A percentile compares a stretch with the other conserved stretches of the same genome.
These are phyloP conservation scores for Vitis vinifera DNA, from an alignment of 164 flowering plant genomes.

Conservation along the genomic window DNA sequence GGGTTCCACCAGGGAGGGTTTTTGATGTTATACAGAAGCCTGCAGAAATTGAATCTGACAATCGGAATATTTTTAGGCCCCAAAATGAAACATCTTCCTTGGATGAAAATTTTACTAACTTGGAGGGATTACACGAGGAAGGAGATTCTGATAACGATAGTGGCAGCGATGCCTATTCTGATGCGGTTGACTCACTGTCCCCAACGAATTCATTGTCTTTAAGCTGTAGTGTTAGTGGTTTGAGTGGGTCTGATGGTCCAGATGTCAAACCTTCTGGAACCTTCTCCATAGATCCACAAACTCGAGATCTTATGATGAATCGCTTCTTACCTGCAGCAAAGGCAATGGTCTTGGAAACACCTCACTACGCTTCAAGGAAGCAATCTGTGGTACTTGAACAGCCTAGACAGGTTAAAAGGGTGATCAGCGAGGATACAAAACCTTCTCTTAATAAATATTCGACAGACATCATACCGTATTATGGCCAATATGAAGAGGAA, in stretches of 20 bases:
- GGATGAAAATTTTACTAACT: conserved; percentile 11
- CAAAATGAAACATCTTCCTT: conserved; percentile 7
- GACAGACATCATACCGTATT: conserved; percentile 8
- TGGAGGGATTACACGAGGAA: conserved; percentile 22
- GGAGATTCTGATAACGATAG: conserved; percentile 19
- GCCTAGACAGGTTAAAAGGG: conserved; percentile 18
- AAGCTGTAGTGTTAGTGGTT: conserved; percentile 45
- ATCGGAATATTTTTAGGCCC: conserved; percentile 11
- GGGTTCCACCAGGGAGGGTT: conserved; percentile 31
- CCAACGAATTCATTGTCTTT: conserved; percentile 34
- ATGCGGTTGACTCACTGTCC: conserved; percentile 43
- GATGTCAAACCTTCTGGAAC: conserved; percentile 29
- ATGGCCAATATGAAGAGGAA: conserved; percentile 18
- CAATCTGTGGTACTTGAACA: conserved; percentile 29
- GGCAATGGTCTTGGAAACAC: conserved; percentile 54
- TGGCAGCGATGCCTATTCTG: conserved; percentile 43
- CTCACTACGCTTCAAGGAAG: conserved; percentile 39
- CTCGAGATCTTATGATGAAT: conserved; percentile 59
- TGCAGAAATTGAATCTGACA: conserved; percentile 12
- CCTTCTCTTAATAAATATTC: conserved; percentile 14
- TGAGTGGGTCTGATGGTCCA: conserved; percentile 35
- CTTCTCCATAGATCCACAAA: conserved; percentile 34
- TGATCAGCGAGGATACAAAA: conserved; percentile 20
- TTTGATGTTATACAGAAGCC: conserved; percentile 6
- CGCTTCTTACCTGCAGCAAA: conserved; percentile 71